Evolutionary conservation across 2,329 filamentous ascomycete species (phyloP).

Genomic region (Botryotinia narcissicola): DNA sequence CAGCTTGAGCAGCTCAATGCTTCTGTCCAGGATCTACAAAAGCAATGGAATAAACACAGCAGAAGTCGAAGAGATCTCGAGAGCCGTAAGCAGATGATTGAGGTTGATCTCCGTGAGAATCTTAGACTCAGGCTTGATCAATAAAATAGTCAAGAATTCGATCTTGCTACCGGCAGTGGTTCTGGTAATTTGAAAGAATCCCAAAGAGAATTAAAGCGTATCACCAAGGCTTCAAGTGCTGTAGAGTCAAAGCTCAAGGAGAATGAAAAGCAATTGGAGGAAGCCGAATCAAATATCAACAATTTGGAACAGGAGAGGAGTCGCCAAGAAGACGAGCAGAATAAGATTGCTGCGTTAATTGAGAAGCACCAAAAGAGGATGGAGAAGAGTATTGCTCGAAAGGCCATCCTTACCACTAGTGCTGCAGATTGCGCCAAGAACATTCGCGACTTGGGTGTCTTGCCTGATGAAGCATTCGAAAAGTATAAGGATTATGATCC

Average conservation of each 20-base stretch:
- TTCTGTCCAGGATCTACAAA: constrained; percentile 70
- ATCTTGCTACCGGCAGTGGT: constrained; percentile 60
- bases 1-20: constrained; percentile 70
- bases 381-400: constrained; percentile 89
- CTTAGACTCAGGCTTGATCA: constrained; percentile 84
- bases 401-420: constrained; percentile 73
- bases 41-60: constrained; percentile 73
- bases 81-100: constrained; percentile 75
- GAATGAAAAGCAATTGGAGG: constrained; percentile 71
- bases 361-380: constrained; percentile 84
- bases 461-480: constrained; percentile 90
- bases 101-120: constrained; percentile 86
- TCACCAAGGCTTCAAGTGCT: constrained; percentile 63
- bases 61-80: constrained; percentile 74
- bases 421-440: constrained; percentile 80
- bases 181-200: constrained; percentile 71
- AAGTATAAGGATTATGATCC: constrained; percentile 83
- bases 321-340: constrained; percentile 68
- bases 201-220: constrained; percentile 76
- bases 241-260: constrained; percentile 69
- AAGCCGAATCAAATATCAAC: constrained; percentile 42
- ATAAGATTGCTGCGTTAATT: constrained; percentile 73
- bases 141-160: constrained; percentile 72
- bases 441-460: constrained; percentile 87
- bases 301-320: constrained; percentile 47